A percentile compares a stretch with the other conserved stretches of the same genome.
Conservation (phyloP, 2,329 filamentous ascomycete species). For the Ophioceras dolichostomum region DNA sequence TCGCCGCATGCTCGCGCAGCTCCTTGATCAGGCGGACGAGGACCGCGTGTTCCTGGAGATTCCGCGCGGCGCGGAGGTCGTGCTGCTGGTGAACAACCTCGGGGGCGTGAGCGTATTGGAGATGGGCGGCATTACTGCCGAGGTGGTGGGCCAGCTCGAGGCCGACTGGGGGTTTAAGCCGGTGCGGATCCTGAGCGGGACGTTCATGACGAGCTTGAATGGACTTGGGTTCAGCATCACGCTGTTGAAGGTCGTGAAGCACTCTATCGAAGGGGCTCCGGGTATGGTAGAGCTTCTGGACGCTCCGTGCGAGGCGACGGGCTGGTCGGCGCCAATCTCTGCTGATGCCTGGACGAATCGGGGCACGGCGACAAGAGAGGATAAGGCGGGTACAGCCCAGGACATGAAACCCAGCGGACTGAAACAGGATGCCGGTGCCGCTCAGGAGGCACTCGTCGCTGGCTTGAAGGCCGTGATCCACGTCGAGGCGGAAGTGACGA, state of each 20-base stretch:
- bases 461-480: slow-evolving; percentile 51
- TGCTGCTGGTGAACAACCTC: slow-evolving; percentile 64
- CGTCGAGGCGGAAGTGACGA: slow-evolving; percentile 59
- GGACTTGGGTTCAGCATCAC: slow-evolving; percentile 65
- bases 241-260: slow-evolving; percentile 47
- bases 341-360: slow-evolving; percentile 51
- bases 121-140: slow-evolving; percentile 57
- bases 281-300: slow-evolving; percentile 61
- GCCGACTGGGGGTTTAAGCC: slow-evolving; percentile 46
- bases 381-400: slow-evolving; percentile 17
- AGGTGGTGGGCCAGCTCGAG: slow-evolving; percentile 52
- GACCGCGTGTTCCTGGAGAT: slow-evolving; percentile 61
- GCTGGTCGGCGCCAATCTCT: slow-evolving; percentile 54
- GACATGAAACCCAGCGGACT: slow-evolving; percentile 31
- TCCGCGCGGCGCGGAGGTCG: slow-evolving; percentile 40
- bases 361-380: slow-evolving; percentile 33
- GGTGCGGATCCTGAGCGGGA: slow-evolving; percentile 53
- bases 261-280: slow-evolving; percentile 37
- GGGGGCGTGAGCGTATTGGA: slow-evolving; percentile 66
- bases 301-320: slow-evolving; percentile 54
- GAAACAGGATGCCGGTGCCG: slow-evolving; percentile 36
- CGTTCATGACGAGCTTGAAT: slow-evolving; percentile 70
- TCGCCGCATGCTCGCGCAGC: slow-evolving; percentile 54
- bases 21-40: slow-evolving; percentile 51
- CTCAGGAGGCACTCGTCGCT: slow-evolving; percentile 38